Conservation (phyloP, 2,329 filamentous ascomycete species). For the Trichoderma sp. region DNA sequence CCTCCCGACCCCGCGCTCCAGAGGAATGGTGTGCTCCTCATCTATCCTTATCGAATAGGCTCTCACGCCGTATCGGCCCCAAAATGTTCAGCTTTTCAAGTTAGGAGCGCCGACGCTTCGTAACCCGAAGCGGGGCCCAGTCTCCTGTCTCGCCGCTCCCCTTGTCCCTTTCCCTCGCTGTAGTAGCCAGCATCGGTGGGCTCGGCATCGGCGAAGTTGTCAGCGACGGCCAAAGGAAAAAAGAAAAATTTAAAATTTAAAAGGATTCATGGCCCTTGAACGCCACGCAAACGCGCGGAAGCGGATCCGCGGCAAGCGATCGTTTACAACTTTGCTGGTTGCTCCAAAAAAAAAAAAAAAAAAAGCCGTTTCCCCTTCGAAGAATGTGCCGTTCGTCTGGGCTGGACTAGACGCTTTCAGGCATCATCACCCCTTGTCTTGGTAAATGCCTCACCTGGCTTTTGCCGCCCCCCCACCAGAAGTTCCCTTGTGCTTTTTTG, state of each 20-base stretch:
- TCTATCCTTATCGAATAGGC: background rate
- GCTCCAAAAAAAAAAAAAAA: no score
- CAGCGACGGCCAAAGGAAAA: background rate
- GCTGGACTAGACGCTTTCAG: background rate
- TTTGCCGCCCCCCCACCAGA: background rate
- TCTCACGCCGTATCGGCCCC: background rate
- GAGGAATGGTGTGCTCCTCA: background rate
- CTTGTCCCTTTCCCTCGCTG: background rate
- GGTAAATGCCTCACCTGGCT: constrained; percentile 11
- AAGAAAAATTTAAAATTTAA: no score
- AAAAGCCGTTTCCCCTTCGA: background rate
- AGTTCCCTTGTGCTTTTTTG: background rate
- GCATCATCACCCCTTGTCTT: background rate
- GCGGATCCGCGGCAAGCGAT: constrained; percentile 23
- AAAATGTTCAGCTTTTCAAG: background rate
- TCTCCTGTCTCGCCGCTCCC: background rate
- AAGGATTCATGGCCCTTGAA: background rate
- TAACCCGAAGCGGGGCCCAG: background rate
- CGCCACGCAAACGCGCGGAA: constrained; percentile 18
- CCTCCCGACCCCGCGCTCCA: background rate
- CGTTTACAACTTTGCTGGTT: no score
- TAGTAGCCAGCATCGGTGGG: background rate
- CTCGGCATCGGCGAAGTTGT: constrained; percentile 4
- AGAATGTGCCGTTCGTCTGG: background rate
- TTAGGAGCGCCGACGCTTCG: background rate